These are phyloP conservation scores for Adansonia rubrostipa DNA, from an alignment of 441 rosid species.

Conservation along the genomic window DNA sequence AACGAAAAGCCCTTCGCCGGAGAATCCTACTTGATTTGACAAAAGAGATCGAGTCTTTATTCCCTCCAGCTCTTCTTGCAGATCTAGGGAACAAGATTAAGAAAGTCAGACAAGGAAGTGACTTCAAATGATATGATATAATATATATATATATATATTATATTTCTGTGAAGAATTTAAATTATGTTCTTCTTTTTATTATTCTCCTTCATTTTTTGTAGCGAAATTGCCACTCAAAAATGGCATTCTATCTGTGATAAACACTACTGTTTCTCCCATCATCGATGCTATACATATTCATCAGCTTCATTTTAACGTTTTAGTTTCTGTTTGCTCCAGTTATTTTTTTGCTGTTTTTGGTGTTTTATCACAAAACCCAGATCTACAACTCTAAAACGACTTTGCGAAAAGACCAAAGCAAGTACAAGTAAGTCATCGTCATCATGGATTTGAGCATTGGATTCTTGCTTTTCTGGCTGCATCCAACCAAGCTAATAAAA, in stretches of 20 bases:
- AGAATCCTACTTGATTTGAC: conserved; percentile 61
- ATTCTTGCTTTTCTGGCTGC: neutral
- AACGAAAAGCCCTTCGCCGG: conserved; percentile 32
- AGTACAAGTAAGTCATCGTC: neutral
- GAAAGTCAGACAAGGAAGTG: conserved; percentile 53
- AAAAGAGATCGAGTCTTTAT: conserved; percentile 67
- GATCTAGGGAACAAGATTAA: conserved; percentile 64
- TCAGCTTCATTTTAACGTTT: conserved; percentile 3
- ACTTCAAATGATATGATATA: conserved; percentile 23
- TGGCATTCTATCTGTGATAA: neutral
- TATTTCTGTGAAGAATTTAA: conserved; percentile 24
- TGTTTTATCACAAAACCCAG: neutral
- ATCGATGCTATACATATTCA: neutral
- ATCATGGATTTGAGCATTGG: conserved; percentile 6
- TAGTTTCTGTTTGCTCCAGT: neutral
- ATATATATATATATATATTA: neutral
- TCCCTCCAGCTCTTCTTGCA: conserved; percentile 54
- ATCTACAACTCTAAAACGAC: neutral
- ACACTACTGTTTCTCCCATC: neutral
- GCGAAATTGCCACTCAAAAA: neutral
- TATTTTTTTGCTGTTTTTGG: neutral
- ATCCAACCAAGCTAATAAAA: neutral
- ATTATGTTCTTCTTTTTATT: conserved; percentile 5
- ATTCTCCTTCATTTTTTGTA: neutral
- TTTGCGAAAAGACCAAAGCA: conserved; percentile 2